Conservation (phyloP, 371 early-diverging fungal species). For the Syncephalis fuscata region DNA sequence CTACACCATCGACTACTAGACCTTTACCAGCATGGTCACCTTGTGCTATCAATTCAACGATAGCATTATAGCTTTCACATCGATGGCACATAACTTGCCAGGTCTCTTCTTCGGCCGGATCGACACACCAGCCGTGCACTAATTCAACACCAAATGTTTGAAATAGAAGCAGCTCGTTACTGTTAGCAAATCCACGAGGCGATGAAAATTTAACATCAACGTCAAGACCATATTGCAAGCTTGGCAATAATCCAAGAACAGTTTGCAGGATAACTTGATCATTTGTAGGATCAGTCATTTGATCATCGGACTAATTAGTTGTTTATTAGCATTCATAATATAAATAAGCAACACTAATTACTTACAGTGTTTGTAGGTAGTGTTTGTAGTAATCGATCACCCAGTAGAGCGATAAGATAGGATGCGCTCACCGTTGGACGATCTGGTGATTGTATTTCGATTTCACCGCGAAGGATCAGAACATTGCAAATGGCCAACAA, state of each 20-base stretch:
- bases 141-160: slow-evolving; percentile 59
- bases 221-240: slow-evolving; percentile 42
- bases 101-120: slow-evolving; percentile 49
- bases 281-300: too few relatives aligned
- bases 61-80: slow-evolving; percentile 51
- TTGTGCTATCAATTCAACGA: slow-evolving; percentile 59
- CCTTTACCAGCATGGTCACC: slow-evolving; percentile 33
- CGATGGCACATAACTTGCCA: slow-evolving; percentile 29
- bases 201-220: slow-evolving; percentile 70
- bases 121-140: slow-evolving; percentile 83
- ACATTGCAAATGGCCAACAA: slow-evolving; percentile 75
- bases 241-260: slow-evolving; percentile 24
- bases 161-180: slow-evolving; percentile 44
- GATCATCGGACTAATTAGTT: too few relatives aligned
- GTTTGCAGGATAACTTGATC: slow-evolving; percentile 13
- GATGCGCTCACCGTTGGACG: slow-evolving; percentile 40
- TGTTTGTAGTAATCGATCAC: slow-evolving; percentile 40
- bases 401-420: slow-evolving; percentile 52
- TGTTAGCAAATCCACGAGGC: slow-evolving; percentile 59
- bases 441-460: slow-evolving; percentile 36
- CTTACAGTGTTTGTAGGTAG: slow-evolving; percentile 1
- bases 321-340: too few relatives aligned
- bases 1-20: not conserved
- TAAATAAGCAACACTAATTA: too few relatives aligned
- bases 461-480: slow-evolving; percentile 53